Base-by-base conservation (phyloP, 2,329 filamentous ascomycete genomes). In the Septoria petroselini region DNA sequence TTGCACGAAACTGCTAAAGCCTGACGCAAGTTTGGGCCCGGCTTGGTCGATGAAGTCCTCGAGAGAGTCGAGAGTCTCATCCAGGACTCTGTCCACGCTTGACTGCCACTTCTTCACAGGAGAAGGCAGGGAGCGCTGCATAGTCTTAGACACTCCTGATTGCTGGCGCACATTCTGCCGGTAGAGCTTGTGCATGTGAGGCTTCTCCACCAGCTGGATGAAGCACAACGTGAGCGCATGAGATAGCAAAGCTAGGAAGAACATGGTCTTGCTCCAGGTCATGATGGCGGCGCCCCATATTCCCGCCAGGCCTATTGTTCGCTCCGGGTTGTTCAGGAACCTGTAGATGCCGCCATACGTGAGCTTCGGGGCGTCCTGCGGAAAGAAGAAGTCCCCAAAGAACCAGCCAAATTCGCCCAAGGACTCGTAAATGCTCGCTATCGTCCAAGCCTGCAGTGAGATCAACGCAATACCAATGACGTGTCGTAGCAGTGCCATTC, bases 351-450 rank as follows among this genome's bases (percentile, higher is more conserved):
- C 94, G 60, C 86, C 90, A 71, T 98, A 98, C 0, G 88, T 97
- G 54, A 97, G 77, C 71, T 93, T 95, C 9, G 85, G 85, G 8
- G 84, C 82, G 38, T 88, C 85, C 54, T 96, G 89, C 66, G 93
- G 96, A 77, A 98, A 97, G 77, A 98, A 97, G 75, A 97, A 98
- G 68, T 98, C 93, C 14, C 93, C 93, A 65, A 91, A 97, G 76
- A 97, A 97, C 91, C 91, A 98, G 62, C 93, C 93, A 64, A 97
- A 98, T 65, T 98, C 93, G 49, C 93, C 93, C 0, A 98, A 81
- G 1, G 89, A 94, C 42, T 96, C 90, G 68, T 97, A 95, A 59
- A 97, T 91, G 68, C 90, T 96, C 58, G 87, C 76, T 1, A 89
- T 85, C 1, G 91, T 95, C 93, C 93, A 98, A 14, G 94, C 71